Evolutionary conservation across 768 basidiomycete genomes (phyloP).

Genomic region (Russula vinacea): DNA sequence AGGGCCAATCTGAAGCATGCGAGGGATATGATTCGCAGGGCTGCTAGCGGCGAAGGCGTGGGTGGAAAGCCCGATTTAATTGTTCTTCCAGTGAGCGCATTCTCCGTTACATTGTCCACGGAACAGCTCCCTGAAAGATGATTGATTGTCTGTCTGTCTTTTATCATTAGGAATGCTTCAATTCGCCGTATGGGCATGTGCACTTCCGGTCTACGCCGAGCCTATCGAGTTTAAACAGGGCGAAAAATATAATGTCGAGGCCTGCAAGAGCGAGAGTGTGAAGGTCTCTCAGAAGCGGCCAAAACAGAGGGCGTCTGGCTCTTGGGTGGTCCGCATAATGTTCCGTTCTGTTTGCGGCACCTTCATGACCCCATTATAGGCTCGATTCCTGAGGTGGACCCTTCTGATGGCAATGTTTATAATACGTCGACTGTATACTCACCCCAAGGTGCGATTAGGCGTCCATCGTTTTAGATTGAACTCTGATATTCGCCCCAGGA

Average conservation of each 20-base stretch:
- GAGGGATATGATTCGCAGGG: conserved; percentile 70
- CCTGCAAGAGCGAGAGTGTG: conserved; percentile 69
- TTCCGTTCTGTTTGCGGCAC: neutral
- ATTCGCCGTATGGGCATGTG: conserved; percentile 76
- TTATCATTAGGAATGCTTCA: conserved; percentile 67
- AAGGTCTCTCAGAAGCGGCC: conserved; percentile 77
- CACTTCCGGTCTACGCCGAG: conserved; percentile 84
- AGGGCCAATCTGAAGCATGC: conserved; percentile 79
- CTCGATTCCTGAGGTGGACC: conserved; percentile 86
- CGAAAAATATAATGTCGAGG: conserved; percentile 52
- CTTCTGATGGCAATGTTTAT: conserved; percentile 63
- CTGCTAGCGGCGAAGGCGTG: conserved; percentile 42
- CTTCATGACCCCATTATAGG: conserved; percentile 47
- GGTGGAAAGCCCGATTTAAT: conserved; percentile 67
- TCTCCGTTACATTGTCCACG: neutral
- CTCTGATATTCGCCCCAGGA: conserved; percentile 45
- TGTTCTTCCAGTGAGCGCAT: conserved; percentile 68
- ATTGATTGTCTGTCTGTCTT: neutral
- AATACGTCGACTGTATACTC: conserved; percentile 93
- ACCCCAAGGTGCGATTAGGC: conserved; percentile 53
- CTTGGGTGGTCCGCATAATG: conserved; percentile 67
- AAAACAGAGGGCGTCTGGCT: conserved; percentile 80
- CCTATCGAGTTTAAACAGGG: conserved; percentile 61
- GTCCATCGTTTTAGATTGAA: neutral
- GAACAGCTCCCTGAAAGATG: neutral